Evolutionary conservation across 2,329 filamentous ascomycete genomes (phyloP), one percentile per base, ranked within the genome.

Genomic region (Fusarium vanettenii): DNA sequence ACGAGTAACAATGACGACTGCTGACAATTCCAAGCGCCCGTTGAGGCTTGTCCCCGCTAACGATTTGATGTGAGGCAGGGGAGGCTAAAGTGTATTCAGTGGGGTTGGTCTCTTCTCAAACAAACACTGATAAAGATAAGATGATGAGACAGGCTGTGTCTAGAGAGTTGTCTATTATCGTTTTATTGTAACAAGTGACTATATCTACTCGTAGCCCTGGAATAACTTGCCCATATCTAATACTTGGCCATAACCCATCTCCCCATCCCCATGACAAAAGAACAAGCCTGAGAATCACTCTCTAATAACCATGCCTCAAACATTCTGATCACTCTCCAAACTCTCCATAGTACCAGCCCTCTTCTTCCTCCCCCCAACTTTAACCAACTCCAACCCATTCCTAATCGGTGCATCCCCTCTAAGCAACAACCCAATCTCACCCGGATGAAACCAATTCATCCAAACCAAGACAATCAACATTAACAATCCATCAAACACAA

Each of bases 401-500:
- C 59, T 74, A 14, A 79, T 68, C 1, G 74, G 65, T 16, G 37
- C 29, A 22, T 79, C 75, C 0, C 77, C 78, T 20, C 76, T 71
- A 4, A 79, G 67, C 55, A 79, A n/a, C 56, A 79, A 22, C 1
- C 78, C 78, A 64, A 79, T 79, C 74, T 79, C 78, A n/a, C 78
- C 67, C 1, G 78, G 76, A 62, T 79, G 78, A 71, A 79, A 79
- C 78, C 78, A 79, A 35, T 79, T 79, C 78, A 79, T 78, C 78
- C 76, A 79, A 0, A 69, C 73, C n/a, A 79, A 31, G 18, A 78
- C 75, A 2, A 77, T 60, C 16, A 81, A 39, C 82, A 85, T 85
- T 18, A 84, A 67, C 20, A 80, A 31, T 1, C 82, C 81, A 55
- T 85, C 84, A 41, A 85, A 84, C 9, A 84, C 67, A 64, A 84